Conservation (phyloP, 2,329 filamentous ascomycete species). For the Salinomyces thailandicus region DNA sequence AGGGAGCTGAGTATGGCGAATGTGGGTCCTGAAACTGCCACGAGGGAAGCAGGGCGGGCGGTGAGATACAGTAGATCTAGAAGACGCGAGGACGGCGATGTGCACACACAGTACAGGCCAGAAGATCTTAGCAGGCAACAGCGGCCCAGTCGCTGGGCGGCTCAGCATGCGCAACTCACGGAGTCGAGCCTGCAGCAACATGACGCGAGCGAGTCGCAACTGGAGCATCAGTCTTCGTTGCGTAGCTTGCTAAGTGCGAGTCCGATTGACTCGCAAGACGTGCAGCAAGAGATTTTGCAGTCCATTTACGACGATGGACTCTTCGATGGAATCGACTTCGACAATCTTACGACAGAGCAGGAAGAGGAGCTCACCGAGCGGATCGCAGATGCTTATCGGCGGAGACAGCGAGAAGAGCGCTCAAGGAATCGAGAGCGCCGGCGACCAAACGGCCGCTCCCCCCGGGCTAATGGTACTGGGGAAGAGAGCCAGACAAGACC, state of each 20-base stretch:
- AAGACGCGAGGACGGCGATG: conserved; percentile 2
- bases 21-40: conserved; percentile 31
- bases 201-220: conserved; percentile 17
- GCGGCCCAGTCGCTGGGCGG: conserved; percentile 7
- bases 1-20: conserved; percentile 64
- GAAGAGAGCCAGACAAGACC: conserved; percentile 5
- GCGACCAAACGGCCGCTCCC: conserved; percentile 3
- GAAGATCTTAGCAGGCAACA: conserved; percentile 6
- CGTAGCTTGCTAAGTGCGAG: conserved; percentile 68
- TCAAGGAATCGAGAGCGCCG: conserved; percentile 18
- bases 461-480: conserved; percentile 1
- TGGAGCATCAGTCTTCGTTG: conserved; percentile 85
- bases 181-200: conserved; percentile 11
- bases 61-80: conserved; percentile 3
- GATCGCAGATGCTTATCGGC: conserved; percentile 78
- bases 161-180: conserved; percentile 7
- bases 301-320: conserved; percentile 84
- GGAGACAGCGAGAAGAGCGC: conserved; percentile 53
- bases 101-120: neutral
- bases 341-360: conserved; percentile 71
- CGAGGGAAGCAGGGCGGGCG: conserved; percentile 13
- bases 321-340: conserved; percentile 76
- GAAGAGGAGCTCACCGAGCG: conserved; percentile 85
- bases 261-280: conserved; percentile 63
- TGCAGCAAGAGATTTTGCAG: conserved; percentile 78